Evolutionary conservation across 441 rosid species (phyloP).

Genomic region (Rhodomyrtus psidioides): DNA sequence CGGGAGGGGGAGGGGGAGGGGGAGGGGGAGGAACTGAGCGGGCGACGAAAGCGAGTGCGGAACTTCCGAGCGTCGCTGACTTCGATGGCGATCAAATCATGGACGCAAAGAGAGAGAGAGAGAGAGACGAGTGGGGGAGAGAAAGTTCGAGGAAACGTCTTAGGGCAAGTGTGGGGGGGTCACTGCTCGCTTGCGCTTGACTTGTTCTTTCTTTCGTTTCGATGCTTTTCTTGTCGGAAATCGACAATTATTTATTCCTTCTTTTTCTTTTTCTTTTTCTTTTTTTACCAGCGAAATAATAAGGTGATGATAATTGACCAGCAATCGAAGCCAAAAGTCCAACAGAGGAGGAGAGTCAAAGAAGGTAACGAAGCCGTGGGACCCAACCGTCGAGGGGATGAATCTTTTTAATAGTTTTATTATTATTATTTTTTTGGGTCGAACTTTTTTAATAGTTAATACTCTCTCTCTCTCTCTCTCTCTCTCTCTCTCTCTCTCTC

Average conservation of each 20-base stretch:
- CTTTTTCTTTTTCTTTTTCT: no score
- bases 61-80: background rate
- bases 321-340: no score
- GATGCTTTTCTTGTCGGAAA: background rate
- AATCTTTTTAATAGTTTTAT: no score
- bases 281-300: no score
- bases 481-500: background rate
- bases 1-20: no score
- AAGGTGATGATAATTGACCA: no score
- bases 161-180: background rate
- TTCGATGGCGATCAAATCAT: background rate
- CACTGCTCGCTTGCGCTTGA: background rate
- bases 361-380: background rate
- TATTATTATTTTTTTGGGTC: no score
- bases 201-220: background rate
- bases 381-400: background rate
- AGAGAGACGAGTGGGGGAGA: background rate
- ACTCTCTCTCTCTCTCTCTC: background rate
- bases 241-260: background rate
- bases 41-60: background rate
- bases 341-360: no score
- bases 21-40: no score
- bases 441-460: background rate
- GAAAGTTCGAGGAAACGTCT: slow-evolving; percentile 26
- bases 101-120: background rate